These are phyloP conservation scores for Saccharata proteae DNA, from an alignment of 2,329 filamentous ascomycete genomes.

Conservation along the genomic window DNA sequence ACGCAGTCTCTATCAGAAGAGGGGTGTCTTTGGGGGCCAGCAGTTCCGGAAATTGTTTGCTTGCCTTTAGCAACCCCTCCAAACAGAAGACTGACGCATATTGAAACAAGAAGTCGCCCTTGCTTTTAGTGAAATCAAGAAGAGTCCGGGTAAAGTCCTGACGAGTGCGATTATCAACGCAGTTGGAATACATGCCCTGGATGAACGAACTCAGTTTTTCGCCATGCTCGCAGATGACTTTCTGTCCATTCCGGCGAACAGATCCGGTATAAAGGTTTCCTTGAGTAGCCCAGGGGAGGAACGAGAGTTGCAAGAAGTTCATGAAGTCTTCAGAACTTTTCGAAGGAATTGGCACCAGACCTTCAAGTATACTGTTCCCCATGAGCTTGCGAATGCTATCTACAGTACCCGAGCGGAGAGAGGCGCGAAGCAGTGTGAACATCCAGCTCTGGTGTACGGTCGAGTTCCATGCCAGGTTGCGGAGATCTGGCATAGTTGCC, in stretches of 20 bases:
- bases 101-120: slow-evolving; percentile 23
- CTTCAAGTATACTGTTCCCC: slow-evolving; percentile 32
- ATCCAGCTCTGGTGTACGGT: slow-evolving; percentile 29
- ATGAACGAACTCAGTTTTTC: slow-evolving; percentile 25
- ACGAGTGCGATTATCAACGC: slow-evolving; percentile 8
- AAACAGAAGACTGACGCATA: slow-evolving; percentile 31
- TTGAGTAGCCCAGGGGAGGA: slow-evolving; percentile 36
- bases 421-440: slow-evolving; percentile 29
- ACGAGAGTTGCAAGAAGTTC: slow-evolving; percentile 27
- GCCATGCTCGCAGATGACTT: slow-evolving; percentile 29
- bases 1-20: slow-evolving; percentile 23
- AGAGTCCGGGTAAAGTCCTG: slow-evolving; percentile 18
- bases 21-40: slow-evolving; percentile 18
- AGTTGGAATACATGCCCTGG: slow-evolving; percentile 16
- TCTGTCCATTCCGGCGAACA: slow-evolving; percentile 18
- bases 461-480: slow-evolving; percentile 23
- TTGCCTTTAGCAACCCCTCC: slow-evolving; percentile 24
- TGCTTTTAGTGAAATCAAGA: slow-evolving; percentile 24
- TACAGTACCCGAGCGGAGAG: slow-evolving; percentile 29
- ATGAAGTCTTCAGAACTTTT: slow-evolving; percentile 24
- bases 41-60: not conserved
- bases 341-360: slow-evolving; percentile 3
- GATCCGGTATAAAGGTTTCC: slow-evolving; percentile 32
- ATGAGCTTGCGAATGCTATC: slow-evolving; percentile 35
- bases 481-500: slow-evolving; percentile 32